These are phyloP conservation scores for Fusarium sublunatum DNA, from an alignment of 2,329 filamentous ascomycete genomes.

Conservation along the genomic window DNA sequence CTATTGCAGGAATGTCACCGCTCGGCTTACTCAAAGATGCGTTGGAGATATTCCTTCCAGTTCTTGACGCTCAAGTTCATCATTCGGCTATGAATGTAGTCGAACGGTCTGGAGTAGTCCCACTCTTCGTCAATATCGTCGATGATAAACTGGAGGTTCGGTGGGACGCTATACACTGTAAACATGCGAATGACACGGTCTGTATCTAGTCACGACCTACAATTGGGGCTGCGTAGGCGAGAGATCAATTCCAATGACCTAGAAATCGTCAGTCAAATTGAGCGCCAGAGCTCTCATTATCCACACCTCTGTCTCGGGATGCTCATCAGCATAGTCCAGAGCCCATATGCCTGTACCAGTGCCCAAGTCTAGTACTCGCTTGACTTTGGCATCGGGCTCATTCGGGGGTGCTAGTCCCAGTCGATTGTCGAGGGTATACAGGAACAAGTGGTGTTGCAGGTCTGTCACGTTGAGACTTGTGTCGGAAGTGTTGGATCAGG, in stretches of 20 bases:
- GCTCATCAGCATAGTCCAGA: slow-evolving; percentile 9
- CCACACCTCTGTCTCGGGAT: slow-evolving; percentile 10
- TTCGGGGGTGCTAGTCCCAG: slow-evolving; percentile 11
- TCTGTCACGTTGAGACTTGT: neutral
- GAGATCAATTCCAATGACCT: slow-evolving; percentile 18
- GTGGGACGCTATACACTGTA: slow-evolving; percentile 6
- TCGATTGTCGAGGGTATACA: slow-evolving; percentile 2
- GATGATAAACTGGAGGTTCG: slow-evolving; percentile 16
- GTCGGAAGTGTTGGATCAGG: too few species aligned
- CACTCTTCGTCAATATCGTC: slow-evolving; percentile 29
- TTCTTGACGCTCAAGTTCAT: slow-evolving; percentile 19
- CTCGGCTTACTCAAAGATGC: slow-evolving; percentile 17
- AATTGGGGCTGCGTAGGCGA: slow-evolving; percentile 22
- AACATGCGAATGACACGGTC: neutral
- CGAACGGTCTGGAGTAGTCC: slow-evolving; percentile 18
- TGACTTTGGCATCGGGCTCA: neutral
- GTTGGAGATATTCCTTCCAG: slow-evolving; percentile 13
- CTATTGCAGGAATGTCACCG: neutral
- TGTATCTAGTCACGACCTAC: neutral
- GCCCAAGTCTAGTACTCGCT: slow-evolving; percentile 12
- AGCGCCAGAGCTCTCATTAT: neutral
- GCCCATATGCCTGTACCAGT: slow-evolving; percentile 16
- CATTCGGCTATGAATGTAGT: slow-evolving; percentile 30
- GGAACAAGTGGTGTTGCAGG: slow-evolving; percentile 8
- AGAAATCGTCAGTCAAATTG: neutral